Evolutionary conservation across 2,329 filamentous ascomycete species (phyloP), one percentile per base, ranked within the genome.

Genomic region (Cordyceps pruinosa): DNA sequence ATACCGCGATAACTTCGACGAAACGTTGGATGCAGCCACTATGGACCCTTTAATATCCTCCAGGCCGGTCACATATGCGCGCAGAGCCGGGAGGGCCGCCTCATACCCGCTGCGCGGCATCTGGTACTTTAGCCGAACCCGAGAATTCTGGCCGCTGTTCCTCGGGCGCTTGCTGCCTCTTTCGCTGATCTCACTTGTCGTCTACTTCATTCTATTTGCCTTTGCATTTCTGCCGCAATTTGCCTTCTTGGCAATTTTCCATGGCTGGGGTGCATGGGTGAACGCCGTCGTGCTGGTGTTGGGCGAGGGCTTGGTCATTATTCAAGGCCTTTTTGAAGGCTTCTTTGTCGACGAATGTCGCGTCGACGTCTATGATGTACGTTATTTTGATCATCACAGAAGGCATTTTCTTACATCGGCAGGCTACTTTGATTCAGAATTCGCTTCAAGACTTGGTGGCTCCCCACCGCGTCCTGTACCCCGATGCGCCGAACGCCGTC

Each of bases 211-310:
- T 21, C 83, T 97, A 21, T 97, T 97, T 71, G 78, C 90, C 13
- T 95, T 94, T 71, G 79, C 90, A 1, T 97, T 96, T 64, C 74
- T 97, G 3, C 93, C 93, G 0, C 90, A 97, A 69, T 90, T 90
- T 57, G 89, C 89, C 1, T 89, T 99, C 66, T 81, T 99, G 23
- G 86, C 88, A 17, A 83, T 97, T 63, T 97, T 97, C 70, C 92
- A 97, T 65, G 88, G 88, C 23, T 81, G 84, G 59, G 86, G 86
- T 30, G 94, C 94, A n/a, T 96, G 90, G 89, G 73, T 96, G 58
- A 97, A 90, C 65, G 91, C 88, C 3, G 85, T 89, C 0, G 86
- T 97, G 61, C 77, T 97, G 47, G 89, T 96, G 0, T 78, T 99
- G n/a, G 89, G 90, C 45, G 87, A 91, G 65, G 88, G 87, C 0